Evolutionary conservation across 169 alveolate species (phyloP), one percentile per base, ranked within the genome.

Genomic region (Cryptosporidium parvum): DNA sequence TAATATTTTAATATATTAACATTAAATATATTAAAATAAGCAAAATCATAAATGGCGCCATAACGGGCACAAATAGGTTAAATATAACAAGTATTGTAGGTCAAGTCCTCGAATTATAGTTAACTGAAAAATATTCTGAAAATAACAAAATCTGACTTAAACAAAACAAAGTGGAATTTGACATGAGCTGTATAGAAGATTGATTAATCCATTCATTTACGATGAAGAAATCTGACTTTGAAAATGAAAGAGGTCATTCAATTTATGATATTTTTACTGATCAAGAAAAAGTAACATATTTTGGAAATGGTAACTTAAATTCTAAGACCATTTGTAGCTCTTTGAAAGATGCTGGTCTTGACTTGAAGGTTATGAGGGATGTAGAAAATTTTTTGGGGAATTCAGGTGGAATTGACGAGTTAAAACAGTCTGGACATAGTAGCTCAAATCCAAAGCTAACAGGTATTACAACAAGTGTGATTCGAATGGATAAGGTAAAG

Each of bases 401-500:
- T 61, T 62, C 51, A 29, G 48, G 39, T 48, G 68, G 56, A 3
- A 31, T 31, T 51, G 69, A 80, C 4, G 62, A 67, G 8, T 29
- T 65, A 14, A 65, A 37, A 37, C 72, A 33, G n/a, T 44, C 52
- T 35, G 51, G 75, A 65, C 18, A 42, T 42, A 31, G 51, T 14
- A 42, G 21, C 35, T 62, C 59, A 14, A 80, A 61, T 62, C 75
- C 89, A 62, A 80, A 80, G 59, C 23, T 80, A 21, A 80, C 80
- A 26, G 89, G 89, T 42, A 51, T 61, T n/a, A 42, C 89, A 3
- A 80, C 89, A 6, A 80, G 70, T 29, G 51, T 80, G 16, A 80
- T 80, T 9, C 69, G 89, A 37, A 62, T 80, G 75, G 89, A 80
- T 21, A 80, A 80, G 14, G 75, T 62, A 8, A 80, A 80, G 52